Percentiles rank a stretch among this genome's conserved stretches.
These are phyloP conservation scores for Globomyces pollinis-pini DNA, from an alignment of 192 early-diverging fungal species.

Conservation along the genomic window DNA sequence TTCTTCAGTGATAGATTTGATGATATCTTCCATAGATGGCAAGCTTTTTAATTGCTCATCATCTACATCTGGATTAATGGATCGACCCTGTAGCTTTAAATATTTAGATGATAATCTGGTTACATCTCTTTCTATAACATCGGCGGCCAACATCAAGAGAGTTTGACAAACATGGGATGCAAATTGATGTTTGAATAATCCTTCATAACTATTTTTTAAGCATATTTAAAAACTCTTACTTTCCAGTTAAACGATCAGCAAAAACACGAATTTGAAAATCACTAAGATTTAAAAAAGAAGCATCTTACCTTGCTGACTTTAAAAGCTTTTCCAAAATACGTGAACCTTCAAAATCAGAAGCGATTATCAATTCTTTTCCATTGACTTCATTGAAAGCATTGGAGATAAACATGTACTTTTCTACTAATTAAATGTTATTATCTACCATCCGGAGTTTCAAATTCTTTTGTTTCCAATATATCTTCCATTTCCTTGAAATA, in stretches of 20 bases:
- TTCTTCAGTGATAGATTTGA: conserved; percentile 53
- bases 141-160: conserved; percentile 60
- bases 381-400: conserved; percentile 72
- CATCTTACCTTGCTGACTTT: conserved; percentile 49
- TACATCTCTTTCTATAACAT: conserved; percentile 68
- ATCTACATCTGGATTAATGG: conserved; percentile 1
- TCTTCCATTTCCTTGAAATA: conserved; percentile 4
- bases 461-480: background rate
- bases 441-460: background rate
- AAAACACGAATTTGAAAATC: conserved; percentile 70
- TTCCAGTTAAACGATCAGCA: conserved; percentile 42
- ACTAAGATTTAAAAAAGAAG: too few relatives aligned
- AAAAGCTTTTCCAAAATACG: conserved; percentile 75
- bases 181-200: conserved; percentile 74
- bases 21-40: conserved; percentile 59
- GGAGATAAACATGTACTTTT: conserved; percentile 54
- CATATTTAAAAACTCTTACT: conserved; percentile 12
- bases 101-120: conserved; percentile 12
- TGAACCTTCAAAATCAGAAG: conserved; percentile 69
- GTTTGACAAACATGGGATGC: conserved; percentile 86
- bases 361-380: conserved; percentile 63
- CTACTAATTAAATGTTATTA: conserved; percentile 1
- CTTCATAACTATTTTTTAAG: conserved; percentile 5
- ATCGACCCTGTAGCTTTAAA: conserved; percentile 16
- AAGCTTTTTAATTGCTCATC: conserved; percentile 38